Evolutionary conservation across 768 basidiomycete species (phyloP).

Genomic region (Leccinellum rugosiceps): DNA sequence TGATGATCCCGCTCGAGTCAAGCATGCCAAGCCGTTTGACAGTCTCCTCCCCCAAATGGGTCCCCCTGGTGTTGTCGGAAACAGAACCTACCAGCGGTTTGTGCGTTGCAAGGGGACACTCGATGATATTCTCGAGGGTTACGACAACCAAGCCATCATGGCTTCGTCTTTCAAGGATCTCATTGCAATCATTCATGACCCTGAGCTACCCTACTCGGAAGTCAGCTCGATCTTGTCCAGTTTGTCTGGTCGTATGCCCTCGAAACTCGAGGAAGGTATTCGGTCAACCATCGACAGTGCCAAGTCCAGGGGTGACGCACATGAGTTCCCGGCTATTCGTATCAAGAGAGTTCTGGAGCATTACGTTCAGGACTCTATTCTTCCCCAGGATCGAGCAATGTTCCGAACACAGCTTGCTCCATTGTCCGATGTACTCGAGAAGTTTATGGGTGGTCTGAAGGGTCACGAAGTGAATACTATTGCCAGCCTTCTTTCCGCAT

Average conservation of each 20-base stretch:
- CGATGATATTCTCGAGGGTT: slow-evolving; percentile 92
- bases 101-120: slow-evolving; percentile 70
- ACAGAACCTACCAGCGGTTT: slow-evolving; percentile 86
- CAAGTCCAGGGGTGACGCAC: slow-evolving; percentile 63
- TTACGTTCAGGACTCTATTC: slow-evolving; percentile 76
- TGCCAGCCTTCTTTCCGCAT: slow-evolving; percentile 72
- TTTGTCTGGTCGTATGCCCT: slow-evolving; percentile 89
- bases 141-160: slow-evolving; percentile 95
- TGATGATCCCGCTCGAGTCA: slow-evolving; percentile 94
- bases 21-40: slow-evolving; percentile 97
- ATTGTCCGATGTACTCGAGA: slow-evolving; percentile 73
- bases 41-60: slow-evolving; percentile 89
- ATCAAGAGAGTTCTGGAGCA: slow-evolving; percentile 86
- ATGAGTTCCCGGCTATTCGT: slow-evolving; percentile 88
- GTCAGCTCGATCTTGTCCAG: slow-evolving; percentile 79
- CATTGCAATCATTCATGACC: slow-evolving; percentile 73
- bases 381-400: slow-evolving; percentile 75
- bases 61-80: slow-evolving; percentile 78
- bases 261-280: slow-evolving; percentile 85
- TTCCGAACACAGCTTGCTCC: slow-evolving; percentile 70
- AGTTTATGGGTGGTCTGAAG: slow-evolving; percentile 80
- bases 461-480: slow-evolving; percentile 80
- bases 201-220: slow-evolving; percentile 88
- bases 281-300: slow-evolving; percentile 74
- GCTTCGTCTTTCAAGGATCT: slow-evolving; percentile 83